phyloP scores from a whole-genome alignment of 2,329 filamentous ascomycete species.

The Alternaria sp. region DNA sequence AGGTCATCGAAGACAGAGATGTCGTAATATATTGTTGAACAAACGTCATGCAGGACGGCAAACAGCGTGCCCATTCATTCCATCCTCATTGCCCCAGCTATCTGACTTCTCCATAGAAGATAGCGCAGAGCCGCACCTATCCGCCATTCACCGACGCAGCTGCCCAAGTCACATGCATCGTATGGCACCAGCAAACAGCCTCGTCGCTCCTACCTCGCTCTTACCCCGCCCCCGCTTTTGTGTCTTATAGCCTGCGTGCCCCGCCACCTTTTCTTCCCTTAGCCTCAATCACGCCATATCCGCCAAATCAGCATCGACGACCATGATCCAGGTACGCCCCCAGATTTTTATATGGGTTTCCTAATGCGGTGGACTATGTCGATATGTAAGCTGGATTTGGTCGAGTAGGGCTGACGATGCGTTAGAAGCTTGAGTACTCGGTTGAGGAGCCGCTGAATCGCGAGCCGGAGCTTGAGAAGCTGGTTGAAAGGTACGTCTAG shows the following conservation, averaged over 20 bases:
- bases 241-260: slow-evolving; percentile 20
- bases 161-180: neutral
- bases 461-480: slow-evolving; percentile 53
- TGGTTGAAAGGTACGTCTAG: slow-evolving; percentile 51
- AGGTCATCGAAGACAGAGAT: neutral
- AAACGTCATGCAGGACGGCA: neutral
- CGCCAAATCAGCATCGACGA: slow-evolving; percentile 30
- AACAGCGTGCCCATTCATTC: neutral
- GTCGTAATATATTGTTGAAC: neutral
- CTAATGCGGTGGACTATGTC: slow-evolving; percentile 26
- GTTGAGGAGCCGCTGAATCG: slow-evolving; percentile 57
- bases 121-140: slow-evolving; percentile 3
- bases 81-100: neutral
- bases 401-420: slow-evolving; percentile 23
- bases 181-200: neutral
- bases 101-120: too few relatives aligned
- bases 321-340: slow-evolving; percentile 35
- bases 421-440: slow-evolving; percentile 48
- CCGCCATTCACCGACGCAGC: neutral
- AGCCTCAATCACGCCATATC: slow-evolving; percentile 37
- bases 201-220: neutral
- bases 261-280: slow-evolving; percentile 18
- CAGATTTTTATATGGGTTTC: slow-evolving; percentile 15
- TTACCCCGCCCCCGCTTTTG: slow-evolving; percentile 12
- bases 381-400: too few relatives aligned